Conservation (phyloP, 306 rosid genomes). For the Herpetospermum pedunculosum region DNA sequence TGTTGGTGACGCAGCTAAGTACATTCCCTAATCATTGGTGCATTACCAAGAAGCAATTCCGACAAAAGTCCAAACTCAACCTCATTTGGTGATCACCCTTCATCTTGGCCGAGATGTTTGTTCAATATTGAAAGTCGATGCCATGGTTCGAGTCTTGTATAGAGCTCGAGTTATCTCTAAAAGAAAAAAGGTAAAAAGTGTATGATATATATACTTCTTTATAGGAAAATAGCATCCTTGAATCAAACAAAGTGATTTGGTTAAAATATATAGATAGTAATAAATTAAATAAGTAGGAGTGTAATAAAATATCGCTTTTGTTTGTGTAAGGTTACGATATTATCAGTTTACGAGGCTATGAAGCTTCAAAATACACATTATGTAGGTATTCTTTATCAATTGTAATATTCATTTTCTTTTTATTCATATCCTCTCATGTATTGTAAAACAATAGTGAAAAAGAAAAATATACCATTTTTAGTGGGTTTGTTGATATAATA, state of each 20-base stretch:
- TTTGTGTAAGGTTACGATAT: background rate
- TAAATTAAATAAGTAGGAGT: constrained; percentile 1
- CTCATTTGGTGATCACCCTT: constrained; percentile 40
- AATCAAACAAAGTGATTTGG: background rate
- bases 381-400: background rate
- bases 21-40: constrained; percentile 82
- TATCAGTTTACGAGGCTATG: background rate
- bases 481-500: no score
- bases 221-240: background rate
- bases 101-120: background rate
- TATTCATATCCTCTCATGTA: background rate
- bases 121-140: background rate
- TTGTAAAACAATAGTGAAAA: background rate
- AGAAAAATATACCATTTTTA: background rate
- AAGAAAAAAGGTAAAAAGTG: background rate
- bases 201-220: background rate
- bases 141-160: background rate
- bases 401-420: background rate
- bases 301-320: background rate
- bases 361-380: background rate
- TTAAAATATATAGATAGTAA: background rate
- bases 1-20: constrained; percentile 56
- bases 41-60: constrained; percentile 51
- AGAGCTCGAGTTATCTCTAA: background rate
- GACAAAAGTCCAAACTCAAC: constrained; percentile 41